Conservation (phyloP, 768 basidiomycete genomes). For the Melanogaster broomeanus region DNA sequence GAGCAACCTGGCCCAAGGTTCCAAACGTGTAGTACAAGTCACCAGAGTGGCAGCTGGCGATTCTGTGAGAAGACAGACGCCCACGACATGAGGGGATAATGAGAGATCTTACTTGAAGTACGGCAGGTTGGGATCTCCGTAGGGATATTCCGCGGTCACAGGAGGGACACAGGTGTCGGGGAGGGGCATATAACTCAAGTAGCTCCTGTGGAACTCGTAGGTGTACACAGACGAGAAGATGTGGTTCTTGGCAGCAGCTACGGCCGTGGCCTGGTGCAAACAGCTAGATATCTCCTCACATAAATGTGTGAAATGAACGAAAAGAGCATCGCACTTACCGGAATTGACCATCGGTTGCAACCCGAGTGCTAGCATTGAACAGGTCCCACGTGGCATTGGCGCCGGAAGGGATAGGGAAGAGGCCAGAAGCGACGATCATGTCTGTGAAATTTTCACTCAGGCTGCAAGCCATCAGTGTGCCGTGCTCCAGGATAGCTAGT, state of each 20-base stretch:
- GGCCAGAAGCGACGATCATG: constrained; percentile 1
- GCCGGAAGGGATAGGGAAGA: constrained; percentile 1
- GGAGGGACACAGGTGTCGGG: constrained; percentile 47
- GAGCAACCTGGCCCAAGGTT: constrained; percentile 37
- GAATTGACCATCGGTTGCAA: constrained; percentile 10
- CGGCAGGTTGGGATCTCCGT: constrained; percentile 47
- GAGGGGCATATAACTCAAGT: constrained; percentile 47
- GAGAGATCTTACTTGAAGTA: constrained; percentile 41
- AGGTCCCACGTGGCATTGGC: constrained; percentile 4
- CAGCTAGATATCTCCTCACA: constrained; percentile 4
- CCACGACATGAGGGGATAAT: too few relatives aligned
- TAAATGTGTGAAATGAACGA: neutral
- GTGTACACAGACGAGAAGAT: constrained; percentile 44
- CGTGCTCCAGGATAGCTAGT: neutral
- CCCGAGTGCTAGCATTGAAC: constrained; percentile 2
- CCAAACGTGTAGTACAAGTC: constrained; percentile 36
- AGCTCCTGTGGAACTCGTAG: constrained; percentile 51
- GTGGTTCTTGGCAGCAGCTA: constrained; percentile 42
- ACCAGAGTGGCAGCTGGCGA: constrained; percentile 29
- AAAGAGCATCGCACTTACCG: neutral
- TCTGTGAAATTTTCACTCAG: constrained; percentile 2
- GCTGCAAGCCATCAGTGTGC: neutral
- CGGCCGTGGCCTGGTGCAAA: constrained; percentile 50
- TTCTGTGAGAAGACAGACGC: neutral
- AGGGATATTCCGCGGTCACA: constrained; percentile 39